Base-by-base conservation (phyloP, 129 eudicot genomes). In the Lonicera japonica region DNA sequence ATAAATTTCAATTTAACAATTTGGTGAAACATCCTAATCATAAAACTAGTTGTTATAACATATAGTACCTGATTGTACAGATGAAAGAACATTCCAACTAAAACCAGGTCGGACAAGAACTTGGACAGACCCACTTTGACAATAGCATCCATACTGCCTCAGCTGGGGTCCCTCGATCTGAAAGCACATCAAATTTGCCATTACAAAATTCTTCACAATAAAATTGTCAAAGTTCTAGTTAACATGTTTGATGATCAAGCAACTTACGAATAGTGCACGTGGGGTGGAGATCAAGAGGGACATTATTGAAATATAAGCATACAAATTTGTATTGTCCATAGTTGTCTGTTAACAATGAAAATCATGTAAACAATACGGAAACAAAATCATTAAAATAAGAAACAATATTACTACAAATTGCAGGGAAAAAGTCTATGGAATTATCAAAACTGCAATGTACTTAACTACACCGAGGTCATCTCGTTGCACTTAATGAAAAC, bases 71-170 rank as follows among this genome's bases (percentile, higher is more conserved):
- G 82, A 52, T 81, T 81, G 82, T 81, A 81, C 22, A 81, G 63
- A 73, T 81, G 86, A 46, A 76, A 81, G 65, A 81, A 81, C 86
- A 81, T 81, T 40, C 86, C 86, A 54, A 81, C 71, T 82, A 74
- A 76, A 46, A 81, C 76, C 40, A 81, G 74, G 66, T 81, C 82
- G 0, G 86, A 81, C 48, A 81, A 50, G 14, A 81, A 77, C 21
- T 81, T 81, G 58, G 51, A 56, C 41, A 77, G 47, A 12, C 86
- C 86, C 15, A 81, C 86, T 77, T 81, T 77, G 21, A 82, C 86
- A 38, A 81, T 77, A 16, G 86, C 86, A 60, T 81, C 86, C 86
- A 51, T 81, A 73, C 65, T 77, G 74, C 82, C 73, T 81, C 23
- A 81, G 52, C 45, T 73, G 65, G 34, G 86, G 86, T 65, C 86